Percentiles rank a stretch among this genome's conserved stretches.
Conservation (phyloP, 169 alveolate species). For the Theileria orientalis region DNA sequence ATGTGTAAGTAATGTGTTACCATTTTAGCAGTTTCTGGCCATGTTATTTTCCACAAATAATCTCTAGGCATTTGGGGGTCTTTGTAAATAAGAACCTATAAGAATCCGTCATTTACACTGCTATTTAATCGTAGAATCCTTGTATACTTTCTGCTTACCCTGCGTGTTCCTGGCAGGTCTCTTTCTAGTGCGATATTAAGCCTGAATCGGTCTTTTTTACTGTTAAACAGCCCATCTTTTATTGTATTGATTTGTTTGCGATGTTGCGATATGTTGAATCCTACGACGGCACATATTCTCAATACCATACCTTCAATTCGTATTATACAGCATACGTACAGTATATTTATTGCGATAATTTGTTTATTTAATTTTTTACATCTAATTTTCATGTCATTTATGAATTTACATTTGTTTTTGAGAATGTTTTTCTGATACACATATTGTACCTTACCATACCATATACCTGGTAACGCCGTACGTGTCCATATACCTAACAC, state of each 20-base stretch:
- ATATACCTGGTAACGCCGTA: background rate
- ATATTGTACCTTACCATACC: background rate
- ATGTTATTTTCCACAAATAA: constrained; percentile 51
- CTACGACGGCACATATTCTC: background rate
- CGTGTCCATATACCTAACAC: background rate
- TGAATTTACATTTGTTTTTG: too few species aligned
- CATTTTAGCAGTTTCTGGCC: constrained; percentile 64
- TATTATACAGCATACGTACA: background rate
- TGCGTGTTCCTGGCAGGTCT: constrained; percentile 8
- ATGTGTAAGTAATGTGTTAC: constrained; percentile 29
- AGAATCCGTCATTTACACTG: too few species aligned
- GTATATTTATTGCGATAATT: background rate
- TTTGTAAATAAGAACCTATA: constrained; percentile 32
- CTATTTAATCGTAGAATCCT: background rate
- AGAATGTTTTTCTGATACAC: background rate
- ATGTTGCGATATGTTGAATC: too few species aligned
- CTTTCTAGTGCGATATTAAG: background rate
- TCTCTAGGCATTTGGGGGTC: constrained; percentile 64
- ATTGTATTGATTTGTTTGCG: background rate
- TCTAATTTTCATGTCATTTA: too few species aligned
- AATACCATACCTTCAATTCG: background rate
- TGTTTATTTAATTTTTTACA: too few species aligned
- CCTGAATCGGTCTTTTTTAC: background rate
- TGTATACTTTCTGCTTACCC: background rate
- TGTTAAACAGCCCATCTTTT: background rate